A percentile compares a stretch with the other conserved stretches of the same genome.
These are phyloP conservation scores for Nepenthes alata DNA, from an alignment of 179 eudicot genomes.

Conservation along the genomic window DNA sequence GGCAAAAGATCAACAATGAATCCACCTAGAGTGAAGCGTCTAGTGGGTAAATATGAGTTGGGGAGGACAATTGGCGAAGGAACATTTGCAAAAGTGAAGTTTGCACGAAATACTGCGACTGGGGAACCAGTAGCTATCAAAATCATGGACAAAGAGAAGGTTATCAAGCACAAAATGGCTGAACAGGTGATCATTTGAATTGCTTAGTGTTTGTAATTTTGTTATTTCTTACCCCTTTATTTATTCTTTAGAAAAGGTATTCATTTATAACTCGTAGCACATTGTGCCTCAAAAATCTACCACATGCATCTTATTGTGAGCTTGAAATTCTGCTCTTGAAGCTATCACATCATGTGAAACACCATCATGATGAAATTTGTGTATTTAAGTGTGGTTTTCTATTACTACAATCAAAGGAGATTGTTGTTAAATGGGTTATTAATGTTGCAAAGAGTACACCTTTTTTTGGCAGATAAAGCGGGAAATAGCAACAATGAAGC, in stretches of 20 bases:
- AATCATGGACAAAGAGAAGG: conserved; percentile 88
- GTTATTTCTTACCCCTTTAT: background rate
- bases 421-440: background rate
- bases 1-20: conserved; percentile 33
- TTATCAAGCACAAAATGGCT: conserved; percentile 85
- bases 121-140: conserved; percentile 85
- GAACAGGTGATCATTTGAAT: conserved; percentile 50
- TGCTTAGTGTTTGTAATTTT: background rate
- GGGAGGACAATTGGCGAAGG: conserved; percentile 99
- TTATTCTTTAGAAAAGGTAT: background rate
- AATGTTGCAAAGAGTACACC: background rate
- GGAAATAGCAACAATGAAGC: conserved; percentile 92
- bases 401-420: too few relatives aligned
- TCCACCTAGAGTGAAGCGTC: conserved; percentile 59
- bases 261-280: background rate
- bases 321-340: background rate
- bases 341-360: background rate
- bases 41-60: conserved; percentile 80
- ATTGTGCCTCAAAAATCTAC: background rate
- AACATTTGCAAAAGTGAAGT: conserved; percentile 87
- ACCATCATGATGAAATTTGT: background rate
- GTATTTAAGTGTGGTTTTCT: too few relatives aligned
- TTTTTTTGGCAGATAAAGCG: conserved; percentile 52
- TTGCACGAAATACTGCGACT: conserved; percentile 76
- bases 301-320: background rate